Evolutionary conservation across 2,329 filamentous ascomycete genomes (phyloP).

Genomic region (Sporothrix protearum): DNA sequence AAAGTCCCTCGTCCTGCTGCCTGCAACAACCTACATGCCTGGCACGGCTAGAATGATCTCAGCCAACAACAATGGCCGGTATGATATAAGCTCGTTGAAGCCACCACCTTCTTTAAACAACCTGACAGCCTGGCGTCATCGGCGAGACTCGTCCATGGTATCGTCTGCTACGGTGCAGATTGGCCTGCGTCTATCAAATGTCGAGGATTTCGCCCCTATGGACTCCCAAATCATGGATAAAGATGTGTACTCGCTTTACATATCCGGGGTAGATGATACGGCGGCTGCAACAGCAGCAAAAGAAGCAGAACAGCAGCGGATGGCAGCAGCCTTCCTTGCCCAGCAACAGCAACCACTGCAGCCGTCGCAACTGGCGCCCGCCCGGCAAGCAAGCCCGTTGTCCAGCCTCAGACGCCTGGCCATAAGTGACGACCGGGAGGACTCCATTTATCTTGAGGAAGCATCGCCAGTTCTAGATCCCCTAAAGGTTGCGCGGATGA

Average conservation of each 20-base stretch:
- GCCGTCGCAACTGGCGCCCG: background rate
- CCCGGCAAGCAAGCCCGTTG: slow-evolving; percentile 25
- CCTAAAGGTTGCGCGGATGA: slow-evolving; percentile 37
- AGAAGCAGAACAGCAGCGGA: slow-evolving; percentile 2
- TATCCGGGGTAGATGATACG: slow-evolving; percentile 19
- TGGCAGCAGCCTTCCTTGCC: background rate
- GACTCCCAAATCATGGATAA: slow-evolving; percentile 35
- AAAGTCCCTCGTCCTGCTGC: slow-evolving; percentile 41
- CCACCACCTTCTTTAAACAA: slow-evolving; percentile 46
- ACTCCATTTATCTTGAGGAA: slow-evolving; percentile 26
- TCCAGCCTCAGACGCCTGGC: slow-evolving; percentile 9
- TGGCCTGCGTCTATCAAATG: slow-evolving; percentile 62
- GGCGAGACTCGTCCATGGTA: slow-evolving; percentile 58
- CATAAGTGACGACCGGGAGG: background rate
- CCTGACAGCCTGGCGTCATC: slow-evolving; percentile 44
- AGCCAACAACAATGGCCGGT: slow-evolving; percentile 17
- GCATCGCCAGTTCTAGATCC: slow-evolving; percentile 31
- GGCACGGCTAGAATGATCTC: slow-evolving; percentile 9
- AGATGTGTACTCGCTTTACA: slow-evolving; percentile 39
- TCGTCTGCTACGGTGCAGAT: slow-evolving; percentile 70
- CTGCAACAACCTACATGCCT: slow-evolving; percentile 47
- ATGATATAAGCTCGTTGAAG: slow-evolving; percentile 35
- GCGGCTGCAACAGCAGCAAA: background rate
- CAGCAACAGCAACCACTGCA: slow-evolving; percentile 11
- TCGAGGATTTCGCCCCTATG: slow-evolving; percentile 47